Base-by-base conservation (phyloP, 1,284 basidiomycete species). In the Cryptococcus maquisensis region DNA sequence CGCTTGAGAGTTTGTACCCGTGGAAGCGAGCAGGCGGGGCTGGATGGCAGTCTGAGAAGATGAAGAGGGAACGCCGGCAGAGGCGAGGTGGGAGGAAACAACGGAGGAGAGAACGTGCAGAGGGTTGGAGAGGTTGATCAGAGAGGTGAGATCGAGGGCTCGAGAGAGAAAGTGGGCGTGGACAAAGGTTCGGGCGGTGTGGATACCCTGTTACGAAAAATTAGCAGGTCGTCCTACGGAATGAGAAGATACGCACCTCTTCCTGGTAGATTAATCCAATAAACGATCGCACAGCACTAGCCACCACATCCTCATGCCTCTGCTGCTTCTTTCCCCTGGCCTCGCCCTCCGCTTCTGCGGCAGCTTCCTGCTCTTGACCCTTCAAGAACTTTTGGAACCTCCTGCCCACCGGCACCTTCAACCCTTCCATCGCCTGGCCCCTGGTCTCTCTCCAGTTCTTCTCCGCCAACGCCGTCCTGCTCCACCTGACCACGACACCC, bases 91-190 rank as follows among this genome's bases (percentile, higher is more conserved):
- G 69, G 88, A 88, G 43, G 81, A 79, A 18, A 90, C 86, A 54
- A 88, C 88, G 63, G 86, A 83, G 49, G 85, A 77, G 39, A 95
- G 79, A 35, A 90, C 86, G 63, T 86, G 83, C 78, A 89, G 89
- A 24, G 88, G 89, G 66, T 94, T 85, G 54, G 82, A 81, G 75
- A 97, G 96, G 74, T 93, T 95, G 74, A 99, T 83, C 80, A 98
- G 83, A 35, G 79, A 74, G 13, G 86, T 82, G 49, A 98, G 71
- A 77, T 96, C 90, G 26, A 92, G 80, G 52, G 87, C 83, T 40
- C 94, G 85, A 48, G 81, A 82, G 59, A 96, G 81, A 81, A 95
- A 94, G 75, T 90, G 86, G 13, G 85, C 83, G 71, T 93, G 87
- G 18, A 84, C 86, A 69, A 96, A 96, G 72, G 85, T 81, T 59